These are phyloP conservation scores for Exophiala lecanii-corni DNA, from an alignment of 2,329 filamentous ascomycete species.

Conservation along the genomic window DNA sequence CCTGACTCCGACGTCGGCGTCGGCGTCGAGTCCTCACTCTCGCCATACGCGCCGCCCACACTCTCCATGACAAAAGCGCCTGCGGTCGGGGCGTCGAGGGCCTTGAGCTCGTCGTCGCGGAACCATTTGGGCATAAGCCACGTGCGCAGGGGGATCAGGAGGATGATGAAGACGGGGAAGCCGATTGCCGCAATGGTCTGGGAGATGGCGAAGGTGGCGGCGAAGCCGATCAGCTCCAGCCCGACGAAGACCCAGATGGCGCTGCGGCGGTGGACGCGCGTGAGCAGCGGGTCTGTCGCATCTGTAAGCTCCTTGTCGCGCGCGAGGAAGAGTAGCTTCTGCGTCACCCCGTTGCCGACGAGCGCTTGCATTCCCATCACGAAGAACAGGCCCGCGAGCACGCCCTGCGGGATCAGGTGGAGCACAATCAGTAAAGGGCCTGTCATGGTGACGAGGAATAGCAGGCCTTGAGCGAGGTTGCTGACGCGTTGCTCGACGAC, in stretches of 20 bases:
- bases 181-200: constrained; percentile 79
- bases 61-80: constrained; percentile 72
- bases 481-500: constrained; percentile 68
- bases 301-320: constrained; percentile 62
- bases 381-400: constrained; percentile 77
- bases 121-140: constrained; percentile 61
- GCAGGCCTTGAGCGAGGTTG: constrained; percentile 71
- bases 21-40: constrained; percentile 28
- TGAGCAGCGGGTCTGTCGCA: constrained; percentile 52
- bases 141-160: constrained; percentile 63
- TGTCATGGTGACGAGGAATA: constrained; percentile 75
- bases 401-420: constrained; percentile 72
- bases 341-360: constrained; percentile 70
- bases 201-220: constrained; percentile 74
- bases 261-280: constrained; percentile 53
- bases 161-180: constrained; percentile 69
- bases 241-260: constrained; percentile 69
- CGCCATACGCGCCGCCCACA: constrained; percentile 60
- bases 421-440: constrained; percentile 69
- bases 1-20: constrained; percentile 5
- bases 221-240: constrained; percentile 66
- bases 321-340: constrained; percentile 66
- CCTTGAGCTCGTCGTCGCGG: constrained; percentile 53
- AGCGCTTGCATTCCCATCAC: constrained; percentile 79
- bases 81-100: constrained; percentile 69